Conservation (phyloP, 257 asterid genomes). For the Primulina huaijiensis region DNA sequence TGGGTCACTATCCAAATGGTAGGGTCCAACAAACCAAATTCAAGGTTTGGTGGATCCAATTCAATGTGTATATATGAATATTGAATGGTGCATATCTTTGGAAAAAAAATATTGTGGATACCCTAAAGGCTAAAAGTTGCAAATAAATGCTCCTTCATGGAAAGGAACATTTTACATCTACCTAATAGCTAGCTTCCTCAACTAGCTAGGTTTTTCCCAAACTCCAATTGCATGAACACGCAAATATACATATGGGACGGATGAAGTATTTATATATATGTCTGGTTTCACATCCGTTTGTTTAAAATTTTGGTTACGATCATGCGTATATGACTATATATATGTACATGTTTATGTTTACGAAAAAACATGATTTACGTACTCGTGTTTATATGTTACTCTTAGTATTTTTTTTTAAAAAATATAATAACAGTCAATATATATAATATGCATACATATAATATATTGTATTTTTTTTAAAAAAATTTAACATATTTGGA, state of each 20-base stretch:
- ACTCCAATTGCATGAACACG: neutral
- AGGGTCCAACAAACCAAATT: neutral
- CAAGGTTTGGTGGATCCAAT: constrained; percentile 26
- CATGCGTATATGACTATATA: too few relatives aligned
- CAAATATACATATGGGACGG: neutral
- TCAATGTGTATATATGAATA: neutral
- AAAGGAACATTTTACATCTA: constrained; percentile 23
- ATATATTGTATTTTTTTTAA: too few relatives aligned
- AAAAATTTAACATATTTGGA: too few relatives aligned
- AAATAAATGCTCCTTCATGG: constrained; percentile 18
- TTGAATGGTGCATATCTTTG: neutral
- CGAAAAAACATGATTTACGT: too few relatives aligned
- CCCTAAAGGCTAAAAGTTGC: neutral
- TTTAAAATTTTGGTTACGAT: too few relatives aligned
- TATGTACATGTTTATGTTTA: too few relatives aligned
- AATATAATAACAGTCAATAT: too few relatives aligned
- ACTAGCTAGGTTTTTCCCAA: neutral
- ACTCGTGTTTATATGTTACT: too few relatives aligned
- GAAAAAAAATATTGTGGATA: neutral
- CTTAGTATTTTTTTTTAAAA: too few relatives aligned
- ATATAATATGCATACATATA: too few relatives aligned
- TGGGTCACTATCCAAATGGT: too few relatives aligned
- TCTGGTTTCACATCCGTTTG: neutral
- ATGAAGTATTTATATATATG: neutral
- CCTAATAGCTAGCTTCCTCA: neutral